These are phyloP conservation scores for Aaosphaeria pasadenensis DNA, from an alignment of 2,329 filamentous ascomycete species.

Conservation along the genomic window DNA sequence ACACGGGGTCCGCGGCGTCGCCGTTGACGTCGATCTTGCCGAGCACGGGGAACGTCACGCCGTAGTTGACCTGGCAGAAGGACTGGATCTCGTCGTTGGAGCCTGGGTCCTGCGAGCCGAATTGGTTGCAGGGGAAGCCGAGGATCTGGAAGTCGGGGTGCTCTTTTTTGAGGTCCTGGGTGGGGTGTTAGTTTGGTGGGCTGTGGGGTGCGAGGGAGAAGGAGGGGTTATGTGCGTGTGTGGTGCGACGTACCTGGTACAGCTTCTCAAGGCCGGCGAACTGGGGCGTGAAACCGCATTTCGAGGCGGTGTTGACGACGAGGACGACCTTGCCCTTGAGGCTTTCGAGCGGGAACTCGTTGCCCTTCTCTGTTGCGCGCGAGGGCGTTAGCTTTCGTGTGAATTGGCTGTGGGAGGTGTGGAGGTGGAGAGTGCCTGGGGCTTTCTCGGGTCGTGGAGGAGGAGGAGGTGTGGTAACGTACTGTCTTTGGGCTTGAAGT, in stretches of 20 bases:
- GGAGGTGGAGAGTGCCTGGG: background rate
- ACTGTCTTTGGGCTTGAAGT: conserved; percentile 83
- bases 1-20: conserved; percentile 73
- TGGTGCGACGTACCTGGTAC: conserved; percentile 62
- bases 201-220: too few species aligned
- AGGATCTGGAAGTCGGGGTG: conserved; percentile 80
- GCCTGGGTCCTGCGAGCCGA: conserved; percentile 85
- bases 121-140: conserved; percentile 99
- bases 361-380: conserved; percentile 62
- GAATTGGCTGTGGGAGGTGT: conserved; percentile 6
- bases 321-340: conserved; percentile 92
- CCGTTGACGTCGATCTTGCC: conserved; percentile 60
- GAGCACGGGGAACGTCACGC: conserved; percentile 55
- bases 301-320: conserved; percentile 95
- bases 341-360: conserved; percentile 64
- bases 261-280: conserved; percentile 87
- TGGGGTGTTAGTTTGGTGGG: background rate
- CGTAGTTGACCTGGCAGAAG: conserved; percentile 90
- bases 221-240: too few species aligned
- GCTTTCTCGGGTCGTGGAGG: background rate
- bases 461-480: conserved; percentile 36
- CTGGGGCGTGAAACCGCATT: conserved; percentile 98
- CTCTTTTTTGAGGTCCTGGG: conserved; percentile 56
- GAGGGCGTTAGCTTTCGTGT: conserved; percentile 7
- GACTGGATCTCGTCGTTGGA: conserved; percentile 60